Evolutionary conservation across 768 basidiomycete species (phyloP).

Genomic region (Lactarius sanguifluus): DNA sequence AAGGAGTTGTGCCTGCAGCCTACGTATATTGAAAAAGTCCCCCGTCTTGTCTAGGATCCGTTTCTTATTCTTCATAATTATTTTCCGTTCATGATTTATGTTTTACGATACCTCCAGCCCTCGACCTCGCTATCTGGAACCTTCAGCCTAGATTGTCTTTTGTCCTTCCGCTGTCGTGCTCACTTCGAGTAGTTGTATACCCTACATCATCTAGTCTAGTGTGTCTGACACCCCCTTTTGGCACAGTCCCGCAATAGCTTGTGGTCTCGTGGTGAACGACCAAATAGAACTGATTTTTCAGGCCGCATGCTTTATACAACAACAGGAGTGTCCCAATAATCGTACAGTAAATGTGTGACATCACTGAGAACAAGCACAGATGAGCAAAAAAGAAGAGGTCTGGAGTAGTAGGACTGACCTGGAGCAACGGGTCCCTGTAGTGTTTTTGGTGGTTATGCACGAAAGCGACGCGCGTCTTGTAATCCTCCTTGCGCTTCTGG

Average conservation of each 20-base stretch:
- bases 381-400: neutral
- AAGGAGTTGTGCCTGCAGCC: conserved; percentile 89
- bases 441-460: conserved; percentile 88
- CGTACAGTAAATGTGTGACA: conserved; percentile 11
- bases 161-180: conserved; percentile 23
- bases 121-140: conserved; percentile 18
- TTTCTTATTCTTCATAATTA: conserved; percentile 25
- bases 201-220: conserved; percentile 13
- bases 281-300: conserved; percentile 7
- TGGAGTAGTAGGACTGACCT: conserved; percentile 37
- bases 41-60: conserved; percentile 5
- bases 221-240: conserved; percentile 27
- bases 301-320: neutral
- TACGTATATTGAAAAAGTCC: conserved; percentile 70
- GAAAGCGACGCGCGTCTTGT: conserved; percentile 81
- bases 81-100: conserved; percentile 31
- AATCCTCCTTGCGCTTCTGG: conserved; percentile 71
- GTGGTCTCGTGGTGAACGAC: conserved; percentile 26
- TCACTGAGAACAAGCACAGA: conserved; percentile 23
- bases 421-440: conserved; percentile 70
- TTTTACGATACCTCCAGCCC: conserved; percentile 27
- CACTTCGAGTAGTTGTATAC: conserved; percentile 26
- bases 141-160: conserved; percentile 28
- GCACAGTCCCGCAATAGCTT: conserved; percentile 22
- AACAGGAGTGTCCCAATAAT: neutral